These are phyloP conservation scores for Erucastrum elatum DNA, from an alignment of 345 rosid genomes.

Conservation along the genomic window DNA sequence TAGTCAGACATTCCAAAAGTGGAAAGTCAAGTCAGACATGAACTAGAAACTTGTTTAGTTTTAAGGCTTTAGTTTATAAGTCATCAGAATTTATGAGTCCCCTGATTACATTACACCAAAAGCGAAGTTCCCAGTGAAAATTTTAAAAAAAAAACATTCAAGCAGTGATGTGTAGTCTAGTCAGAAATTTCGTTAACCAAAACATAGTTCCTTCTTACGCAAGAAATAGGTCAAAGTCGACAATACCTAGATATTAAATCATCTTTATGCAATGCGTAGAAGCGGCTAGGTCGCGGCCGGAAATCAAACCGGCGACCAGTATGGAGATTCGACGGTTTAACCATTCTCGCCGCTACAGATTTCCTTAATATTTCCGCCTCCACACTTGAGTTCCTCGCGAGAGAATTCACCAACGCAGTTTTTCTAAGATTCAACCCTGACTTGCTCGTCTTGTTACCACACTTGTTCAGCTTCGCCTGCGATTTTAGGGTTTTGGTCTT, in stretches of 20 bases:
- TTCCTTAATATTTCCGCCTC: slow-evolving; percentile 67
- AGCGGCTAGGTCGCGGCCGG: slow-evolving; percentile 74
- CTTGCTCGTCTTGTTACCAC: background rate
- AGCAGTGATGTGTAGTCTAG: background rate
- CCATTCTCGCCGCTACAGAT: slow-evolving; percentile 50
- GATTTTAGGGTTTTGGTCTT: slow-evolving; percentile 9
- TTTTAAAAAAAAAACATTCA: background rate
- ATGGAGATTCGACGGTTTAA: slow-evolving; percentile 57
- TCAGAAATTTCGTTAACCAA: background rate
- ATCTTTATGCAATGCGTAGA: slow-evolving; percentile 50
- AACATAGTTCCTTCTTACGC: slow-evolving; percentile 17
- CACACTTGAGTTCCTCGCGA: slow-evolving; percentile 65
- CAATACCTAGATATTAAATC: slow-evolving; percentile 16
- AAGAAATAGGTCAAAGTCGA: slow-evolving; percentile 9
- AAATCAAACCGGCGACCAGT: slow-evolving; percentile 55
- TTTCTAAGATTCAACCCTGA: slow-evolving; percentile 39
- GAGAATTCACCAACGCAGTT: slow-evolving; percentile 76
- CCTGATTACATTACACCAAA: background rate
- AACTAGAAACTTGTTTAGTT: background rate
- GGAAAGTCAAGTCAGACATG: background rate
- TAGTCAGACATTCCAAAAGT: background rate
- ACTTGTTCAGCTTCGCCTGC: background rate
- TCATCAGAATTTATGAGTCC: background rate
- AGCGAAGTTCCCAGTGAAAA: background rate
- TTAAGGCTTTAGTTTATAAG: background rate